Base-by-base conservation (phyloP, 148 eudicot genomes). In the Chenopodium berlandieri region DNA sequence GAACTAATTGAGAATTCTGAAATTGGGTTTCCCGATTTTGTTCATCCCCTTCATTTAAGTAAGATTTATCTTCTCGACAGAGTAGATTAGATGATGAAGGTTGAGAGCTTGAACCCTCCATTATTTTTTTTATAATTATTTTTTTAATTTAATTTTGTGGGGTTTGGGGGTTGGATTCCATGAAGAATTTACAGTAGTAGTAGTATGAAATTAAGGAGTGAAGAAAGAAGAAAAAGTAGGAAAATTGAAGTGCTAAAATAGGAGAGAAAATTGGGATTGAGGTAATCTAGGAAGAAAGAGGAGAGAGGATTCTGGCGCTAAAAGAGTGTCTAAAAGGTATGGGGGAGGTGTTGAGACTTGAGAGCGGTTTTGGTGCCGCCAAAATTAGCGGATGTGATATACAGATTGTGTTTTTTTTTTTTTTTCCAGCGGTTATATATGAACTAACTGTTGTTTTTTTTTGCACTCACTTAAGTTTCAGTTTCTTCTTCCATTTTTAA, bases 31-130 rank as follows among this genome's bases (percentile, higher is more conserved):
- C 74, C 25, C 31, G 52, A 23, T 60, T 22, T 52, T 79, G 64
- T 16, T 22, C 44, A 22, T 73, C 67, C 40, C 31, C 71, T 60
- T 88, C 85, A 19, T 34, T 78, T 13, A 88, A 34, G 25, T 63
- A 78, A 76, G 84, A 85, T 17, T 83, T 88, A 76, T 88, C 85
- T 88, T 90, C 93, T 77, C 83, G 7, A 27, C 92, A 91, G 8
- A 88, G 44, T 31, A 91, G 85, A 31, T 44, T 72, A 23, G 85
- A 69, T 9, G 81, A 74, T 25, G 81, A 52, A 11, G 75, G 25
- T 7, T 72, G 46, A 34, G 82, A 20, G 6, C 10, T 1, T 20
- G 64, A 79, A 67, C 79, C 83, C 80, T 75, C 80, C 83, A 79
- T 79, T 75, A 10, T 56, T 54, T 34, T 34, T 34, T 2, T 37